Conservation (phyloP, 164 flowering plant species). For the Stephania japonica region DNA sequence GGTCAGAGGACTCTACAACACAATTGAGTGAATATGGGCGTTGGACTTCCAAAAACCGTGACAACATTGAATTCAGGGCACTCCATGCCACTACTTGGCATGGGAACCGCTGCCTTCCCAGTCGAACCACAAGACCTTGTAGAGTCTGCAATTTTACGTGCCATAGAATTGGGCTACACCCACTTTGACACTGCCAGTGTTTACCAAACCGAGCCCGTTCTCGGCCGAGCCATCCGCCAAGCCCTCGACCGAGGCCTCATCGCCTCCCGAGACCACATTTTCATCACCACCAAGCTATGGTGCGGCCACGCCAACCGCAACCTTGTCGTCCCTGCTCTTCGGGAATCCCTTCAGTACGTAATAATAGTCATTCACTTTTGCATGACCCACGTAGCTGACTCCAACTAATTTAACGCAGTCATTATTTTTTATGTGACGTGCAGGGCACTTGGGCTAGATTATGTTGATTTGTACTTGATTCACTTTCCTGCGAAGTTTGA, state of each 20-base stretch:
- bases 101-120: not conserved
- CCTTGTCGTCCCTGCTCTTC: slow-evolving; percentile 6
- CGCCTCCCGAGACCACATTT: not conserved
- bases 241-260: not conserved
- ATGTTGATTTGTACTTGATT: slow-evolving; percentile 3
- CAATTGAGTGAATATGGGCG: not conserved
- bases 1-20: not conserved
- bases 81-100: not conserved
- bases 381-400: no score
- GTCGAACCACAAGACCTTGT: not conserved
- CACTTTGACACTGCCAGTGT: not conserved
- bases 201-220: not conserved
- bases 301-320: not conserved
- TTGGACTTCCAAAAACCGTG: not conserved
- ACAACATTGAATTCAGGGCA: not conserved
- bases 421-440: not conserved
- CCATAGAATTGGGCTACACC: not conserved
- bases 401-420: not conserved
- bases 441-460: not conserved
- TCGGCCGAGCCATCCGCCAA: not conserved
- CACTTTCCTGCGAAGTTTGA: not conserved
- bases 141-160: not conserved
- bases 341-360: slow-evolving; percentile 1
- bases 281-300: slow-evolving; percentile 9
- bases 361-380: not conserved